Conservation (phyloP, 2,329 filamentous ascomycete species). For the Microcyclosporella mali region DNA sequence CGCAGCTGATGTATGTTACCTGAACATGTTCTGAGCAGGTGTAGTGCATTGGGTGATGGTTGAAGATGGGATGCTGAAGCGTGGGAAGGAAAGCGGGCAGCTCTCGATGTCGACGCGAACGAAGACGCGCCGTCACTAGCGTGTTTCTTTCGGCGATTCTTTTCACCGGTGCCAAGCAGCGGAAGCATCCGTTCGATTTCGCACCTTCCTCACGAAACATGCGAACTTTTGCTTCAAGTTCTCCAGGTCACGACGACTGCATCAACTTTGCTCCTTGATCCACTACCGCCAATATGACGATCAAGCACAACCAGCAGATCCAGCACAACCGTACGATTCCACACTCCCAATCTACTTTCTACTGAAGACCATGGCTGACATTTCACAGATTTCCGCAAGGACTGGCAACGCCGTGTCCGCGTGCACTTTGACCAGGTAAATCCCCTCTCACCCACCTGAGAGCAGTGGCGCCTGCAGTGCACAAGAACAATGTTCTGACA, state of each 20-base stretch:
- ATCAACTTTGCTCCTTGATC: slow-evolving; percentile 1
- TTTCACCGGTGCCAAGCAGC: neutral
- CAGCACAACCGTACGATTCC: slow-evolving; percentile 66
- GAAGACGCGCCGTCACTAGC: slow-evolving; percentile 2
- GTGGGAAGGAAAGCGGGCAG: neutral
- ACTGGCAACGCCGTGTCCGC: slow-evolving; percentile 99
- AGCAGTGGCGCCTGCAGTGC: slow-evolving; percentile 47
- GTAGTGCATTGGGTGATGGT: neutral
- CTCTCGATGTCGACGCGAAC: slow-evolving; percentile 1
- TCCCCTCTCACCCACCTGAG: slow-evolving; percentile 47
- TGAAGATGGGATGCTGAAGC: slow-evolving; percentile 1
- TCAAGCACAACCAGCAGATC: slow-evolving; percentile 99
- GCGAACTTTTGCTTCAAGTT: slow-evolving; percentile 3
- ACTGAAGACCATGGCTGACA: slow-evolving; percentile 10
- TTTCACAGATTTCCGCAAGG: slow-evolving; percentile 87
- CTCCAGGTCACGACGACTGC: slow-evolving; percentile 13
- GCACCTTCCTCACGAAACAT: too few species aligned
- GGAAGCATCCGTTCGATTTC: neutral
- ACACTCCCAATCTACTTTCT: neutral
- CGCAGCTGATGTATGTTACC: too few species aligned
- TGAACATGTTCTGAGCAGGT: too few species aligned
- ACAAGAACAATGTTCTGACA: slow-evolving; percentile 27
- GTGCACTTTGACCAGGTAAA: slow-evolving; percentile 99
- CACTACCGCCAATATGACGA: slow-evolving; percentile 55
- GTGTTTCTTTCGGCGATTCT: neutral